A percentile compares a stretch with the other conserved stretches of the same genome.
phyloP scores from a whole-genome alignment of 805 yeast genomes.

The Saturnispora hagleri region DNA sequence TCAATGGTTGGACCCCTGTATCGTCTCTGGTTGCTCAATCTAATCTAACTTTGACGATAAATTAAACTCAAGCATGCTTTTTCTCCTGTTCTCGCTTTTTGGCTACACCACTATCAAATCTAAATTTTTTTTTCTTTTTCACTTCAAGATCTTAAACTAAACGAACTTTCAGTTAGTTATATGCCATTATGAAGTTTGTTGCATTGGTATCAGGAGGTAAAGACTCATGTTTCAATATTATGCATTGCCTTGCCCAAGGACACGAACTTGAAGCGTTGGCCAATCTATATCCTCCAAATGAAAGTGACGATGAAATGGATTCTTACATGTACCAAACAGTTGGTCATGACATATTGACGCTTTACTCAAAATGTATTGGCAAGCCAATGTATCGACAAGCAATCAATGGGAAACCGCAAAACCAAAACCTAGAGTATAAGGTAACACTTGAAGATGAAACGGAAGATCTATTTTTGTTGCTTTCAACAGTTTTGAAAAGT shows the following conservation, averaged over 20 bases:
- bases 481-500: constrained; percentile 35
- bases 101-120: background rate
- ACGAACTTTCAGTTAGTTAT: background rate
- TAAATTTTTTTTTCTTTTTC: background rate
- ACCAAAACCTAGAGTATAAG: constrained; percentile 59
- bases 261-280: constrained; percentile 83
- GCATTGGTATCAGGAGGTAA: constrained; percentile 94
- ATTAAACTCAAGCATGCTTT: background rate
- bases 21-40: too few relatives aligned
- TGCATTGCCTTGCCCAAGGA: constrained; percentile 78
- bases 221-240: constrained; percentile 83
- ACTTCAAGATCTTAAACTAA: background rate
- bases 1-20: too few relatives aligned
- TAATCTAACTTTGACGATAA: background rate
- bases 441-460: constrained; percentile 74
- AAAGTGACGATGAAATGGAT: constrained; percentile 61
- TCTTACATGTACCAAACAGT: constrained; percentile 98
- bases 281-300: constrained; percentile 57
- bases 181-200: constrained; percentile 65
- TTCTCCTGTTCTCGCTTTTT: background rate
- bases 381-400: constrained; percentile 69
- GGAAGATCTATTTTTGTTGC: constrained; percentile 61
- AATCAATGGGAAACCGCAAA: constrained; percentile 54
- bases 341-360: constrained; percentile 69
- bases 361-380: constrained; percentile 61